phyloP scores from a whole-genome alignment of 2,329 filamentous ascomycete genomes.

The Botrytis tulipae region DNA sequence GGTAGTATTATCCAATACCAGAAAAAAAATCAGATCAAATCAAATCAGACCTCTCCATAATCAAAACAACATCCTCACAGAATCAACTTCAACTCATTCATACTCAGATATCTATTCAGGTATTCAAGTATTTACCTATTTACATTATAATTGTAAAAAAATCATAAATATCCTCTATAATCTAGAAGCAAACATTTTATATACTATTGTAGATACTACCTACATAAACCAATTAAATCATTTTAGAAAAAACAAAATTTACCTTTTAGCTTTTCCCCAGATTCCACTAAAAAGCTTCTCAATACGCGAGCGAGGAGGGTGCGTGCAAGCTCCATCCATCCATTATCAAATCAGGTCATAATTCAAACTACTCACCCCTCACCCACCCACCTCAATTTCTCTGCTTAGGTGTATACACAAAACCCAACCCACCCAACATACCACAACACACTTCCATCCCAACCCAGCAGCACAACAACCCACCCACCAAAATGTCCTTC shows the following conservation, averaged over 20 bases:
- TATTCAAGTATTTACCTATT: background rate
- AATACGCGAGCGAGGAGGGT: background rate
- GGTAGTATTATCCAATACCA: background rate
- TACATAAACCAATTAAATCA: background rate
- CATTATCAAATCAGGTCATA: slow-evolving; percentile 10
- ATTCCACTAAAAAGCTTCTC: slow-evolving; percentile 10
- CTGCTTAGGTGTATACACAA: background rate
- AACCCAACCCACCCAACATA: background rate
- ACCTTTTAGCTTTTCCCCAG: slow-evolving; percentile 14
- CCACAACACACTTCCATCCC: background rate
- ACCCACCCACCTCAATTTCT: slow-evolving; percentile 14
- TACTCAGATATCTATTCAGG: too few relatives aligned
- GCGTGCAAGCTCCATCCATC: background rate
- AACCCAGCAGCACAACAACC: background rate
- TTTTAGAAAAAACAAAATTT: background rate
- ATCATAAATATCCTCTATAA: background rate
- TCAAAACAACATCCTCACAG: too few relatives aligned
- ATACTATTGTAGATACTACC: too few relatives aligned
- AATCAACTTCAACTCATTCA: background rate
- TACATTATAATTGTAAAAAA: too few relatives aligned
- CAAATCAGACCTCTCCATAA: too few relatives aligned
- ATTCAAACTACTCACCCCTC: background rate
- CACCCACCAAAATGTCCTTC: background rate
- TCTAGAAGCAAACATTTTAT: background rate
- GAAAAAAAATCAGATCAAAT: too few relatives aligned